These are phyloP conservation scores for Nepenthes alata DNA, from an alignment of 179 eudicot species.

Conservation along the genomic window DNA sequence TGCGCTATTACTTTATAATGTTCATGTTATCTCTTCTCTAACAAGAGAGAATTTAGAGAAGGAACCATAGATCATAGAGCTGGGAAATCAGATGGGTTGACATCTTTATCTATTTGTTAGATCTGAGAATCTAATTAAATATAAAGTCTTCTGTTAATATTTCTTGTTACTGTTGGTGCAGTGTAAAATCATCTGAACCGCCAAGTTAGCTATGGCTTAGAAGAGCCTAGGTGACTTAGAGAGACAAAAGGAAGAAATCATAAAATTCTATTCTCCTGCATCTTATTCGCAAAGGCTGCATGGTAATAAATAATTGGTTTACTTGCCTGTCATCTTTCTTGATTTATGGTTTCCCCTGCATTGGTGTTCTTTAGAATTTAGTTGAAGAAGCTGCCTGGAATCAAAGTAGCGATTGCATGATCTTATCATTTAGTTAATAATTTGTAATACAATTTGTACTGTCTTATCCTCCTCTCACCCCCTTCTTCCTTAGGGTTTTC, in stretches of 20 bases:
- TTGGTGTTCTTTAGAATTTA: too few relatives aligned
- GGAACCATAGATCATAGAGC: slow-evolving; percentile 70
- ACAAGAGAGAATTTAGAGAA: slow-evolving; percentile 76
- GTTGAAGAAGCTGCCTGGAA: too few relatives aligned
- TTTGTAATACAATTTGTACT: too few relatives aligned
- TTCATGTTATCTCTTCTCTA: not conserved
- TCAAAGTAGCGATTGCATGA: too few relatives aligned
- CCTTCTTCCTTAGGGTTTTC: too few relatives aligned
- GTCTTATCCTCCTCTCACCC: too few relatives aligned
- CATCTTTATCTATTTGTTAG: not conserved
- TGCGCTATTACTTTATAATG: slow-evolving; percentile 5
- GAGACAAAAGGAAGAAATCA: slow-evolving; percentile 47
- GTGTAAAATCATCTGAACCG: slow-evolving; percentile 70
- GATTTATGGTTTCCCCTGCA: too few relatives aligned
- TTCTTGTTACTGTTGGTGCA: not conserved
- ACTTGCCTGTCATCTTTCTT: too few relatives aligned
- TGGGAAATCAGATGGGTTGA: slow-evolving; percentile 63
- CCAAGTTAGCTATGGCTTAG: slow-evolving; percentile 70
- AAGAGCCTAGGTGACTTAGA: slow-evolving; percentile 58
- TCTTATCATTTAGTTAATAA: too few relatives aligned
- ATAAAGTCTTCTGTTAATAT: not conserved
- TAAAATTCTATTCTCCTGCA: slow-evolving; percentile 43
- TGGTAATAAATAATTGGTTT: slow-evolving; percentile 20
- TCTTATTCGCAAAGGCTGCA: slow-evolving; percentile 44
- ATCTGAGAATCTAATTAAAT: too few relatives aligned